Base-by-base conservation (phyloP, 805 yeast genomes). In the Candida cerambycidarum region DNA sequence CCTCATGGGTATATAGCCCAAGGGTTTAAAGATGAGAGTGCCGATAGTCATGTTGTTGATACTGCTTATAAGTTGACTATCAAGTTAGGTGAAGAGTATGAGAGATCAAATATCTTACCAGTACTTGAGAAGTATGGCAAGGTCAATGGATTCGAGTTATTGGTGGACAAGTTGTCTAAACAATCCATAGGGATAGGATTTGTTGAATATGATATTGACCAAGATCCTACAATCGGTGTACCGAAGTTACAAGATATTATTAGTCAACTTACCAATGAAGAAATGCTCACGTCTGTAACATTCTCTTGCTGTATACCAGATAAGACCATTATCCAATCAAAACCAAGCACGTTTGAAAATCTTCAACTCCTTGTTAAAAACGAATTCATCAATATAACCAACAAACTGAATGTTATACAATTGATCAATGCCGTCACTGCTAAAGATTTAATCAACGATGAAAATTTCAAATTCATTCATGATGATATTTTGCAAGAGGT, bases 401-500 rank as follows among this genome's bases (percentile, higher is more conserved):
- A 69, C 2, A 67, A 63, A 44, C 75, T 69, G 74, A 71, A 58
- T 12, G 88, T 85, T 1, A 56, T 90, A 6, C 80, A 84, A 43
- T 61, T 89, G 3, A 58, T 86, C 28, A 90, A 89, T 55, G 66
- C 80, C 35, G 72, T 87, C 1, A 75, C 83, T 2, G 75, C 83
- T 1, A 79, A 79, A 27, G 95, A 86, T 48, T 61, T 87, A 41
- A 61, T 72, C 15, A 79, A 79, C 32, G 78, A 72, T 18, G 58
- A 57, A 0, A 73, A 68, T 23, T 79, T 67, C 49, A 62, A 71
- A 17, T 79, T 76, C 36, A 66, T 84, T 14, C 58, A 69, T 33
- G 67, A 71, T 4, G 84, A 85, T 28, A 71, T 90, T 16, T 42
- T 54, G 15, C 54, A 61, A 8, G 80, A 80, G 49, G 78, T 80